Base-by-base conservation (phyloP, 2,329 filamentous ascomycete species). In the Diaporthe citri region DNA sequence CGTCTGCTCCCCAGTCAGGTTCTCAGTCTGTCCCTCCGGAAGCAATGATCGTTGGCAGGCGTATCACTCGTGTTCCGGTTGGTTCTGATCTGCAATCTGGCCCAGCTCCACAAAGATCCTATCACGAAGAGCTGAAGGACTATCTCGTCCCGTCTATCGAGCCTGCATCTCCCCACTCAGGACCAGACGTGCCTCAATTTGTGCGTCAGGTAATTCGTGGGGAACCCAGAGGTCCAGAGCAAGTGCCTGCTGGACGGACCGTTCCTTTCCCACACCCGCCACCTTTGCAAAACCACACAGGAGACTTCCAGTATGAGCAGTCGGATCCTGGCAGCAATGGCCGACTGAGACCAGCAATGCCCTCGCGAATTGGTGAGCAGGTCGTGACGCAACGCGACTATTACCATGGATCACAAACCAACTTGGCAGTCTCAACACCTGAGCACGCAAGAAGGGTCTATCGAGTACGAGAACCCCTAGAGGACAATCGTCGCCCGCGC, bases 141-240 rank as follows among this genome's bases (percentile, higher is more conserved):
- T 82, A 86, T 78, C 79, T 87, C 75, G 82, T 89, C 20, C 86
- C 79, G 12, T 89, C 87, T 9, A 85, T 88, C 77, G 88, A 89
- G 76, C 83, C 85, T 28, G 78, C 70, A 9, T 87, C 86, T 46
- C 85, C 86, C 7, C 71, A 72, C 31, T 59, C 71, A n/a, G 64
- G 66, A n/a, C 43, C 67, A 28, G 74, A 74, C 43, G 60, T 62
- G 55, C 76, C 74, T 22, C 74, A 64, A 22, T 72, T 72, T 34
- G 71, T 57, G 41, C 67, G 71, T 52, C 76, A 60, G 34, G 71
- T 74, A 25, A 52, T 74, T 52, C 71, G 67, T 55, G 70, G 56
- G 55, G 70, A 66, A 48, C 67, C 52, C 17, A 69, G 48, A 46
- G 64, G 46, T 76, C 59, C 69, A 59, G 76, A 74, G 74, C 76